Base-by-base conservation (phyloP, 1,284 basidiomycete genomes). In the Peniophora sp. region DNA sequence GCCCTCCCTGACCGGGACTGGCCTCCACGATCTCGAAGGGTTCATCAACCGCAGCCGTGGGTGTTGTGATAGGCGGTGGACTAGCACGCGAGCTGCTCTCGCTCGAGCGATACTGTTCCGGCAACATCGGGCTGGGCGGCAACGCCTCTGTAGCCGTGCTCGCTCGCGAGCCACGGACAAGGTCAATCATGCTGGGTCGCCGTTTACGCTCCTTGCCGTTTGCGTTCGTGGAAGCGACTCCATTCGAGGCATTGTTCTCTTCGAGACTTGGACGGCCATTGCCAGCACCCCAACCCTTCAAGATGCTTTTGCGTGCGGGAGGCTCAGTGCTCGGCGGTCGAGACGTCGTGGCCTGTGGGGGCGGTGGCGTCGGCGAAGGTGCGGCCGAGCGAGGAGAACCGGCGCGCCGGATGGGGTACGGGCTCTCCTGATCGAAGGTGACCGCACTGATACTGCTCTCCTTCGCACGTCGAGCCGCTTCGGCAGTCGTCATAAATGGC, bases 361-460 rank as follows among this genome's bases (percentile, higher is more conserved):
- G 51, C 18, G 54, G 55, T 9, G 66, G 56, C 43, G 64, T 17
- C 20, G 49, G 52, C 20, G 57, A 61, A 52, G 47, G 55, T 24
- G 51, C 55, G 51, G 50, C 57, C 22, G 51, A 49, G 24, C 45
- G 45, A 27, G 52, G 47, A n/a, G 55, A 58, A 17, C 56, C 49
- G 9, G 51, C 51, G 20, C 63, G 62, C 50, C 67, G 73, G 3
- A 74, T 67, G 15, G 83, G 78, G 61, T 83, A 83, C 24, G 78
- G 78, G 5, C 78, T 75, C 56, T 88, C 83, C 56, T 84, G 82
- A 61, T 87, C 79, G 61, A 83, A 81, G 48, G 76, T 73, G 47
- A 83, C 66, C 35, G 71, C 69, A 55, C 75, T 75, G 39, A 75
- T 48, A 20, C 64, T 58, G 9, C 54, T 35, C 48, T 62, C 56